phyloP scores from a whole-genome alignment of 345 rosid genomes.

The Eucalyptus tenuipes region DNA sequence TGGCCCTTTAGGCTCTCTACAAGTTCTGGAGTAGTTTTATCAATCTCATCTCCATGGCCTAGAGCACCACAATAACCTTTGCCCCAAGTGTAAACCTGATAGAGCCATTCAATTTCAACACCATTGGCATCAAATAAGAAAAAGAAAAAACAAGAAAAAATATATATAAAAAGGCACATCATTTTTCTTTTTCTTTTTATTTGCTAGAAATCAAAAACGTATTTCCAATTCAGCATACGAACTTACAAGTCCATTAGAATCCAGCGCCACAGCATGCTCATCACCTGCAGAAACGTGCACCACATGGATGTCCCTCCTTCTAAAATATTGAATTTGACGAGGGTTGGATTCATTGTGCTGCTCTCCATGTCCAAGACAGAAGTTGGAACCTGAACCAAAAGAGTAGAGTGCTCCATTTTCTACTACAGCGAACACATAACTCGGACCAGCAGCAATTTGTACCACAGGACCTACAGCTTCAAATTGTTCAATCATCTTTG shows the following conservation, averaged over 20 bases:
- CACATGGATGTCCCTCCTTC: slow-evolving; percentile 56
- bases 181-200: not conserved
- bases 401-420: slow-evolving; percentile 65
- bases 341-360: slow-evolving; percentile 82
- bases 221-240: not conserved
- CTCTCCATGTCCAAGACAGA: slow-evolving; percentile 98
- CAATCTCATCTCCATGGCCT: slow-evolving; percentile 95
- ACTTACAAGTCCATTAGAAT: slow-evolving; percentile 83
- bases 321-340: slow-evolving; percentile 62
- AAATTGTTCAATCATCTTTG: slow-evolving; percentile 47
- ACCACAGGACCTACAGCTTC: slow-evolving; percentile 46
- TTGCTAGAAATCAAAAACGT: not conserved
- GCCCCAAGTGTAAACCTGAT: slow-evolving; percentile 93
- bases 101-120: not conserved
- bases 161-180: not conserved
- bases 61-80: slow-evolving; percentile 97
- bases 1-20: slow-evolving; percentile 51
- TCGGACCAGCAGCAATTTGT: slow-evolving; percentile 86
- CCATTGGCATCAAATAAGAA: not conserved
- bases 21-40: slow-evolving; percentile 67
- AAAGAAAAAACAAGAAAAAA: not conserved
- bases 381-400: slow-evolving; percentile 80
- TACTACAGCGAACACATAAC: slow-evolving; percentile 68
- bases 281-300: slow-evolving; percentile 95
- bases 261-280: slow-evolving; percentile 93